phyloP scores from a whole-genome alignment of 2,329 filamentous ascomycete genomes.

The Exophiala mesophila region DNA sequence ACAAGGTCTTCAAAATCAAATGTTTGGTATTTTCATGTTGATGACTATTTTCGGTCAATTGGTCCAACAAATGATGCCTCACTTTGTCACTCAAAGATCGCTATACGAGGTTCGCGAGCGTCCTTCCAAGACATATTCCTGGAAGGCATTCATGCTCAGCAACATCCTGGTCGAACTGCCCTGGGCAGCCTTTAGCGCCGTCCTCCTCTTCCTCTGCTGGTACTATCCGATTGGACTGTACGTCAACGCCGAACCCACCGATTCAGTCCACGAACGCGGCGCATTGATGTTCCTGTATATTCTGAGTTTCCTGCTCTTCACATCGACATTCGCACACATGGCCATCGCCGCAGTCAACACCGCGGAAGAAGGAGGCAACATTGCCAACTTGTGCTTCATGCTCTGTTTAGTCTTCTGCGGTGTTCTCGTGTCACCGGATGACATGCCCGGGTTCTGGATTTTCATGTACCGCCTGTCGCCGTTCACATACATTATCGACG shows the following conservation, averaged over 20 bases:
- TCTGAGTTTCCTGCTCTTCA: constrained; percentile 65
- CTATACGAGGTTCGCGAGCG: constrained; percentile 58
- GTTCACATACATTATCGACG: constrained; percentile 74
- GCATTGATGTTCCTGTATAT: constrained; percentile 62
- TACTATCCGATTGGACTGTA: constrained; percentile 60
- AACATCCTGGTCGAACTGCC: constrained; percentile 70
- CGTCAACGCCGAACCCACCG: constrained; percentile 36
- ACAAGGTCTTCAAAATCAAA: constrained; percentile 83
- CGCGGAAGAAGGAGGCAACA: constrained; percentile 61
- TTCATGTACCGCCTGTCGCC: constrained; percentile 78
- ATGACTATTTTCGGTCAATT: constrained; percentile 68
- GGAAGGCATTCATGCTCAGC: constrained; percentile 66
- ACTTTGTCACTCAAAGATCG: constrained; percentile 54
- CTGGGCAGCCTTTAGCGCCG: constrained; percentile 57
- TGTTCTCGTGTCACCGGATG: constrained; percentile 55
- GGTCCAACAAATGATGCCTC: constrained; percentile 52
- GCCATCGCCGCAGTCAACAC: constrained; percentile 65
- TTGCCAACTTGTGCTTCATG: constrained; percentile 57
- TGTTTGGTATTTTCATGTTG: constrained; percentile 85
- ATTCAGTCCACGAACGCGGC: constrained; percentile 49
- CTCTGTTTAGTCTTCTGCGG: constrained; percentile 57
- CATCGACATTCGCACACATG: constrained; percentile 68
- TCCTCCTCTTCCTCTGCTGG: constrained; percentile 61
- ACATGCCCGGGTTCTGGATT: constrained; percentile 67
- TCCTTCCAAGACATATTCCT: constrained; percentile 67